A percentile compares a stretch with the other conserved stretches of the same genome.
Conservation (phyloP, 805 yeast species). For the Yarrowia keelungensis region DNA sequence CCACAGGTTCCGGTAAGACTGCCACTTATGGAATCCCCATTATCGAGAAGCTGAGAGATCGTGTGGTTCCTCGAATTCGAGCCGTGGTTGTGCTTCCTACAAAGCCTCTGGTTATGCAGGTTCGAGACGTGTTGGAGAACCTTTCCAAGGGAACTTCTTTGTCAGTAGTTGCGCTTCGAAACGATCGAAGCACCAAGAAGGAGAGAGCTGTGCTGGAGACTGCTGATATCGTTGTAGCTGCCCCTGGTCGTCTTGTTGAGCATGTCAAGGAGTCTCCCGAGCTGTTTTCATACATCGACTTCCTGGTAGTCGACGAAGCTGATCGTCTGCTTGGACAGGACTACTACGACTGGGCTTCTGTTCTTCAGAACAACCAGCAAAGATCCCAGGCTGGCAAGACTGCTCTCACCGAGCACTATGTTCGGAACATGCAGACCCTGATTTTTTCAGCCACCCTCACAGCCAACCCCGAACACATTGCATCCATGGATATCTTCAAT, state of each 20-base stretch:
- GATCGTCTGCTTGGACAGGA: constrained; percentile 93
- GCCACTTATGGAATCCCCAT: constrained; percentile 87
- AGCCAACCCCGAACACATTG: constrained; percentile 86
- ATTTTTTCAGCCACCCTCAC: constrained; percentile 93
- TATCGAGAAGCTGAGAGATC: constrained; percentile 65
- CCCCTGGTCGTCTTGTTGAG: constrained; percentile 92
- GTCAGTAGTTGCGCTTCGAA: constrained; percentile 62
- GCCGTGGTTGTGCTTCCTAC: constrained; percentile 90
- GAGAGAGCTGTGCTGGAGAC: constrained; percentile 61
- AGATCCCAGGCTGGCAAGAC: constrained; percentile 19
- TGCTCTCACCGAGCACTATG: constrained; percentile 15
- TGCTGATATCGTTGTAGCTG: constrained; percentile 54
- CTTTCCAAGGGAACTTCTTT: constrained; percentile 73
- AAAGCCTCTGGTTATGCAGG: constrained; percentile 84
- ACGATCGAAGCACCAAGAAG: constrained; percentile 64
- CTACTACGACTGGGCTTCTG: constrained; percentile 89
- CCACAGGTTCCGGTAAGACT: constrained; percentile 97
- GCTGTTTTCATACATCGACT: constrained; percentile 65
- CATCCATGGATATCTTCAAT: constrained; percentile 68
- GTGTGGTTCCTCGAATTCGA: constrained; percentile 74
- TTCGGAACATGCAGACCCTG: constrained; percentile 64
- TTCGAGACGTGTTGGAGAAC: constrained; percentile 64
- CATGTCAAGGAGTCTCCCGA: constrained; percentile 49
- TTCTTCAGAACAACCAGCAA: constrained; percentile 47
- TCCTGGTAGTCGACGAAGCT: constrained; percentile 87